Percentiles rank a stretch among this genome's conserved stretches.
phyloP scores from a whole-genome alignment of 2,329 filamentous ascomycete species.

The Sporothrix brasiliensis region DNA sequence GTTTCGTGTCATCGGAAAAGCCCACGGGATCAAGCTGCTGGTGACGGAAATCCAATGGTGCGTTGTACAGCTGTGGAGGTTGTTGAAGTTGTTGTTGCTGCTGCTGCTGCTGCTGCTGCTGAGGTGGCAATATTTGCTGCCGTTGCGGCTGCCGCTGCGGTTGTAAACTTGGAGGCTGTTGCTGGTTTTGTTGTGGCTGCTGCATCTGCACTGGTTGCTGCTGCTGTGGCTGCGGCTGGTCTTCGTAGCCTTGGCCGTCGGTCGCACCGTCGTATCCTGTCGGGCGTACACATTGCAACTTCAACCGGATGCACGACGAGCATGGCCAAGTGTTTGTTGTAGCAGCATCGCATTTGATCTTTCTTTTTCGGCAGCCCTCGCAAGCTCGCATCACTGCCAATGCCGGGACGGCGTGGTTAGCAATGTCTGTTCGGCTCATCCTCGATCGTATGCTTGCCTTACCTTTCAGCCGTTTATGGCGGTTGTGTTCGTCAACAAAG shows the following conservation, averaged over 20 bases:
- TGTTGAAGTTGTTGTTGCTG: conserved; percentile 41
- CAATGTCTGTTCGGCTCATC: neutral
- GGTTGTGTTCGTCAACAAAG: conserved; percentile 97
- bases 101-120: conserved; percentile 38
- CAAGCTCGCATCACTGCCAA: conserved; percentile 91
- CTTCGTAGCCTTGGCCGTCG: conserved; percentile 54
- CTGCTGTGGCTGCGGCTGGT: conserved; percentile 54
- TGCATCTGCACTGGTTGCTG: conserved; percentile 37
- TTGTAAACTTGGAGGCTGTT: conserved; percentile 38
- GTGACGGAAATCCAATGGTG: conserved; percentile 37
- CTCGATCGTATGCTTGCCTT: conserved; percentile 39
- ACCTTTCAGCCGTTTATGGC: conserved; percentile 96
- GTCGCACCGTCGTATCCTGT: conserved; percentile 72
- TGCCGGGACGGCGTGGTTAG: neutral
- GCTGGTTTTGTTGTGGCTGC: conserved; percentile 36
- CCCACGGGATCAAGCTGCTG: conserved; percentile 30
- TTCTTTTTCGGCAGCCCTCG: conserved; percentile 89
- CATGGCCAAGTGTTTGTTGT: conserved; percentile 98
- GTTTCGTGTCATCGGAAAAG: conserved; percentile 40
- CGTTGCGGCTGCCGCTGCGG: conserved; percentile 45
- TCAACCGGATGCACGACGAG: conserved; percentile 87
- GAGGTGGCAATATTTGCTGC: conserved; percentile 41
- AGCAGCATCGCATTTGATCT: conserved; percentile 97
- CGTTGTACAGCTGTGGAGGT: conserved; percentile 49
- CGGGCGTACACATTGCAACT: conserved; percentile 89